Evolutionary conservation across 805 yeast species (phyloP), one percentile per base, ranked within the genome.

Genomic region (Ogataea kodamae): DNA sequence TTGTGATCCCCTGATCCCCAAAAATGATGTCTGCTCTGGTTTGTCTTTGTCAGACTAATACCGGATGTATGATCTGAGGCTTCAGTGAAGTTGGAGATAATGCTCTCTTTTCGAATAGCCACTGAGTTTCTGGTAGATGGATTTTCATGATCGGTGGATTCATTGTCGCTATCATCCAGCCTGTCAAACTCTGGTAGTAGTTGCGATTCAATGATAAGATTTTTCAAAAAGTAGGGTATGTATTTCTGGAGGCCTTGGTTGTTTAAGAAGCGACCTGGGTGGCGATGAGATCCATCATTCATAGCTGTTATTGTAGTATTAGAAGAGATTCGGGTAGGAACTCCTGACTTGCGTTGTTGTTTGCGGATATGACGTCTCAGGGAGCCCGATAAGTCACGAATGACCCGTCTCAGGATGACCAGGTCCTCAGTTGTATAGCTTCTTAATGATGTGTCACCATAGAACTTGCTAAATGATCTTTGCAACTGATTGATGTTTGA

Each of bases 231-330:
- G 9, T 50, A 29, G 5, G 63, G 63, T 6, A 57, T 49, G 28
- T 48, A 52, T 9, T 50, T 49, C 23, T 58, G 54, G 10, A 58
- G 43, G 9, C 49, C 48, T 24, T 55, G 54, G 34, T 58, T 58
- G 38, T 50, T 48, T 54, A 56, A 42, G 25, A 50, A 52, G 17
- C 45, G 48, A 9, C 37, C 42, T 2, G 43, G 28, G 9, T 39
- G 40, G n/a, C 34, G 30, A 8, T n/a, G 14, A 11, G 25, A n/a
- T 9, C 16, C 19, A 9, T 14, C 9, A 16, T 17, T 17, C 20
- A 15, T 27, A 5, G 39, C 26, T 3, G 47, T 43, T 11, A 43
- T 28, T 5, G 47, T 43, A 1, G 43, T 23, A 14, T 39, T 43
- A 3, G 42, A 35, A 1, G 37, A 20, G 1, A 42, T 33, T 25